Percentiles rank a stretch among this genome's conserved stretches.
Evolutionary conservation across 768 basidiomycete species (phyloP).

Genomic region (Kwoniella dendrophila): DNA sequence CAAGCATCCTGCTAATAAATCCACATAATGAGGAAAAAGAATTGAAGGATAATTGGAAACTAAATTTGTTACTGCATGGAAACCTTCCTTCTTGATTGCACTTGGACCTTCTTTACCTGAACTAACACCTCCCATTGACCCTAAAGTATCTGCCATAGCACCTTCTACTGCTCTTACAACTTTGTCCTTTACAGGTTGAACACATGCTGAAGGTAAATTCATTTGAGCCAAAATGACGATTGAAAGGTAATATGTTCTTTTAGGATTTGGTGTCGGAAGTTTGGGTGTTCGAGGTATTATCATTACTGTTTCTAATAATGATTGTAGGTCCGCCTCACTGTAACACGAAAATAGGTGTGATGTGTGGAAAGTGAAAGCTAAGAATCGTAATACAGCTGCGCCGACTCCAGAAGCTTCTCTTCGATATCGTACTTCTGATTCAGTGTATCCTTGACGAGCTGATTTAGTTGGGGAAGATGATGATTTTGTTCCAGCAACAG

Average conservation of each 20-base stretch:
- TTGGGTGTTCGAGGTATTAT: slow-evolving; percentile 50
- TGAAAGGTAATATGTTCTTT: slow-evolving; percentile 48
- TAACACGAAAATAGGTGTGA: slow-evolving; percentile 38
- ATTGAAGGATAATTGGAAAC: slow-evolving; percentile 43
- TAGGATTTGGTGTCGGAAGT: slow-evolving; percentile 52
- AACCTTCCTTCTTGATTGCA: slow-evolving; percentile 42
- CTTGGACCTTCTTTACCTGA: slow-evolving; percentile 37
- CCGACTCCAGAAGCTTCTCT: slow-evolving; percentile 52
- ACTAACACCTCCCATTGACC: slow-evolving; percentile 19
- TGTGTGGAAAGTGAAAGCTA: slow-evolving; percentile 38
- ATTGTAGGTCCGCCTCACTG: slow-evolving; percentile 46
- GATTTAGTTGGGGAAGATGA: slow-evolving; percentile 28
- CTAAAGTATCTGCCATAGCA: slow-evolving; percentile 39
- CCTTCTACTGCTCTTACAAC: slow-evolving; percentile 40
- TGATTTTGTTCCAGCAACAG: slow-evolving; percentile 12
- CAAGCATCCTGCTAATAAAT: slow-evolving; percentile 41
- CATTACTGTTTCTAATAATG: slow-evolving; percentile 42
- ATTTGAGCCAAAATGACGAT: slow-evolving; percentile 48
- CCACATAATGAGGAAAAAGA: slow-evolving; percentile 43
- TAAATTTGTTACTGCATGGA: slow-evolving; percentile 40
- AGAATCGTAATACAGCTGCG: slow-evolving; percentile 41
- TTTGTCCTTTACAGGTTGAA: slow-evolving; percentile 46
- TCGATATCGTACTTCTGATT: slow-evolving; percentile 50
- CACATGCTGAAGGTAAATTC: slow-evolving; percentile 35
- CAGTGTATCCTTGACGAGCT: slow-evolving; percentile 47